Percentiles rank a stretch among this genome's conserved stretches.
Conservation (phyloP, 225 moss, liverwort and hornwort genomes). For the Bryum argenteum region DNA sequence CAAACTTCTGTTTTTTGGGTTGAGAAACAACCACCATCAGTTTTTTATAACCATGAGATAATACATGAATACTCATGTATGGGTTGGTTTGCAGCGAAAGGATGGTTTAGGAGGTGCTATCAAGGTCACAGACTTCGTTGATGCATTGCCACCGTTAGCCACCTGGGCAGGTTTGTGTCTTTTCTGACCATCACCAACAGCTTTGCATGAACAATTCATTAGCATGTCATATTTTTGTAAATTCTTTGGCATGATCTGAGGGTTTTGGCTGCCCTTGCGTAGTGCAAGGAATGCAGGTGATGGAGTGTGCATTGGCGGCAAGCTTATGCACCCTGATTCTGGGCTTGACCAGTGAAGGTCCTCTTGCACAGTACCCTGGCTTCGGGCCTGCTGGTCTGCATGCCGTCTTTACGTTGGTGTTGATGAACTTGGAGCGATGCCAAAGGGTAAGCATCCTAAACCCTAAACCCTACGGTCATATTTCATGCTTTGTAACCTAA, state of each 20-base stretch:
- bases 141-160: slow-evolving; percentile 68
- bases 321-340: slow-evolving; percentile 63
- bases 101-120: slow-evolving; percentile 51
- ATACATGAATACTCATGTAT: not conserved
- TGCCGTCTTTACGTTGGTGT: slow-evolving; percentile 51
- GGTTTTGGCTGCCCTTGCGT: slow-evolving; percentile 28
- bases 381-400: slow-evolving; percentile 57
- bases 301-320: slow-evolving; percentile 72
- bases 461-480: not conserved
- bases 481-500: slow-evolving; percentile 7
- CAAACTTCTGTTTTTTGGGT: not conserved
- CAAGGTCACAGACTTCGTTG: slow-evolving; percentile 57
- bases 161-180: slow-evolving; percentile 68
- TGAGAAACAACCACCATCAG: slow-evolving; percentile 5
- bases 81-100: slow-evolving; percentile 49
- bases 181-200: not conserved
- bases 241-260: not conserved
- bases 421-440: slow-evolving; percentile 65
- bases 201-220: too few species aligned
- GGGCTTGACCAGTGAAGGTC: slow-evolving; percentile 58
- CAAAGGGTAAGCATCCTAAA: slow-evolving; percentile 52
- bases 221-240: too few species aligned
- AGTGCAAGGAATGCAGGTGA: slow-evolving; percentile 66
- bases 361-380: slow-evolving; percentile 52
- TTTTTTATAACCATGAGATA: slow-evolving; percentile 1